Percentiles rank a stretch among this genome's conserved stretches.
phyloP scores from a whole-genome alignment of 2,329 filamentous ascomycete genomes.

The Cercospora sp. region DNA sequence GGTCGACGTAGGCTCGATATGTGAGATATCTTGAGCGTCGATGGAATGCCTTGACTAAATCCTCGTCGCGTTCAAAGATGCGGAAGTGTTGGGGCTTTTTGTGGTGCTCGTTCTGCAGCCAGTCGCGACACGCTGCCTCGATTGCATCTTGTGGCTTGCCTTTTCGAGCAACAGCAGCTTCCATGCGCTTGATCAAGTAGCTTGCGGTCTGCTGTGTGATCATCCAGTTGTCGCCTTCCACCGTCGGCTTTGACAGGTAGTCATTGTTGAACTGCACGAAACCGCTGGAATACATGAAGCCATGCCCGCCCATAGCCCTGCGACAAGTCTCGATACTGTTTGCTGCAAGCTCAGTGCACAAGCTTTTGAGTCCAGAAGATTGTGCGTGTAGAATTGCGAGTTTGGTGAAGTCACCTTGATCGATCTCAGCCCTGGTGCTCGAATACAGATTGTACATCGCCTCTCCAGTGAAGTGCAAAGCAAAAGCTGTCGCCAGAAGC shows the following conservation, averaged over 20 bases:
- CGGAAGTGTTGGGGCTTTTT: slow-evolving; percentile 35
- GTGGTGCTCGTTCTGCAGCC: slow-evolving; percentile 39
- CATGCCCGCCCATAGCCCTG: slow-evolving; percentile 56
- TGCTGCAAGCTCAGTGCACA: slow-evolving; percentile 55
- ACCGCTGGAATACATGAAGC: slow-evolving; percentile 55
- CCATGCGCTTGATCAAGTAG: slow-evolving; percentile 56
- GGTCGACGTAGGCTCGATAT: slow-evolving; percentile 46
- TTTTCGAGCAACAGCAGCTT: slow-evolving; percentile 42
- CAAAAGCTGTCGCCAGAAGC: slow-evolving; percentile 55
- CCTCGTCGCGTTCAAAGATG: slow-evolving; percentile 40
- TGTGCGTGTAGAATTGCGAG: slow-evolving; percentile 55
- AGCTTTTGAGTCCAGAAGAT: slow-evolving; percentile 55
- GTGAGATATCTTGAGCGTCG: slow-evolving; percentile 48
- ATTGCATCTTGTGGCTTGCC: slow-evolving; percentile 41
- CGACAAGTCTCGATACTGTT: slow-evolving; percentile 57
- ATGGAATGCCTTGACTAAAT: slow-evolving; percentile 48
- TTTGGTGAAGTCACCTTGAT: slow-evolving; percentile 52
- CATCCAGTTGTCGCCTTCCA: slow-evolving; percentile 60
- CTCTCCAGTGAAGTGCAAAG: slow-evolving; percentile 49
- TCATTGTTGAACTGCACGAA: slow-evolving; percentile 54
- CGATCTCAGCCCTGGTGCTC: slow-evolving; percentile 48
- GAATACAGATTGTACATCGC: slow-evolving; percentile 55
- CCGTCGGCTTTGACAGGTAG: slow-evolving; percentile 55
- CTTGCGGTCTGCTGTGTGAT: slow-evolving; percentile 56
- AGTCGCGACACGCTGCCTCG: slow-evolving; percentile 45